These are phyloP conservation scores for Avena eriantha DNA, from an alignment of 176 grass and related monocot genomes.

Conservation along the genomic window DNA sequence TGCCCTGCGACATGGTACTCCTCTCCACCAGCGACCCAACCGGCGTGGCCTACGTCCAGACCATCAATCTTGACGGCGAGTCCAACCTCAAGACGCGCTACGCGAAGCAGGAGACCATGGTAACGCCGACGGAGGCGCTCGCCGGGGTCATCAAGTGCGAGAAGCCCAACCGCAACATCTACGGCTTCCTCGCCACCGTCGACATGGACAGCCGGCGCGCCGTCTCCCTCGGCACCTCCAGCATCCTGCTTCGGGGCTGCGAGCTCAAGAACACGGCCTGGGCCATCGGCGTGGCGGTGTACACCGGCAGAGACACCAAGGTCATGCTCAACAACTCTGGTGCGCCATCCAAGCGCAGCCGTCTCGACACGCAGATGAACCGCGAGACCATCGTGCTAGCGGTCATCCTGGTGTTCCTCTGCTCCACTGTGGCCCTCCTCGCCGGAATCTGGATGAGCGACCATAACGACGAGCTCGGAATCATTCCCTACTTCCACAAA, in stretches of 20 bases:
- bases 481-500: slow-evolving; percentile 75
- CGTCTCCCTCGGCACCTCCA: slow-evolving; percentile 76
- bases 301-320: slow-evolving; percentile 90
- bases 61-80: slow-evolving; percentile 98
- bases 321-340: slow-evolving; percentile 96
- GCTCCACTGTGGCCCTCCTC: slow-evolving; percentile 57
- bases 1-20: slow-evolving; percentile 95
- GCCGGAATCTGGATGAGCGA: slow-evolving; percentile 71
- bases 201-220: slow-evolving; percentile 60
- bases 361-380: slow-evolving; percentile 81
- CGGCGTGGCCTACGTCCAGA: slow-evolving; percentile 89
- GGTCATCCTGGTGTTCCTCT: slow-evolving; percentile 51
- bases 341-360: slow-evolving; percentile 91
- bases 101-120: slow-evolving; percentile 80
- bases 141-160: slow-evolving; percentile 78
- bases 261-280: slow-evolving; percentile 93
- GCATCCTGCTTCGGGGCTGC: slow-evolving; percentile 86
- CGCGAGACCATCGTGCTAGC: slow-evolving; percentile 73
- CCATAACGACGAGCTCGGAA: slow-evolving; percentile 53
- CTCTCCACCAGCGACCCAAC: slow-evolving; percentile 90
- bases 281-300: slow-evolving; percentile 78
- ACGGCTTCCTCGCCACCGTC: slow-evolving; percentile 82
- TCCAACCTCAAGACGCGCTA: slow-evolving; percentile 96
- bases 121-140: slow-evolving; percentile 42
- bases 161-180: slow-evolving; percentile 89